phyloP scores from a whole-genome alignment of 345 rosid species.

The Trapa bicornis region DNA sequence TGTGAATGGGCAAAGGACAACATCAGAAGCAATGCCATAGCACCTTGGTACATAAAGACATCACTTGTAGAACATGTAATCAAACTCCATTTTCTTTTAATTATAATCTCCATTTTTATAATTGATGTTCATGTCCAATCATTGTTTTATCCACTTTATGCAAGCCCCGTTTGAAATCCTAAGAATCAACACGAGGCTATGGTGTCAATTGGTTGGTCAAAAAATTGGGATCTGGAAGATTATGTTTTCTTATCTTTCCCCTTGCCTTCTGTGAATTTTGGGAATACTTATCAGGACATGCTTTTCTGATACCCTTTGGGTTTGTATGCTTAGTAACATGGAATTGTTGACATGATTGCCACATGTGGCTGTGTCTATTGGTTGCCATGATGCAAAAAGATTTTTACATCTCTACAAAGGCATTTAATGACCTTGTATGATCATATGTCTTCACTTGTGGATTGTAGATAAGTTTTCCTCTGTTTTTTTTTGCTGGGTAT shows the following conservation, averaged over 20 bases:
- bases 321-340: neutral
- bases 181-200: no score
- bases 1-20: conserved; percentile 92
- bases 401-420: no score
- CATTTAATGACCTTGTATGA: neutral
- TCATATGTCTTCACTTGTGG: neutral
- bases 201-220: neutral
- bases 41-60: conserved; percentile 82
- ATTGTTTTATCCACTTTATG: neutral
- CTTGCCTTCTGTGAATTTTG: neutral
- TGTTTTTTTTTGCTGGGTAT: no score
- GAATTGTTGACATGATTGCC: neutral
- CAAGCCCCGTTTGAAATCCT: neutral
- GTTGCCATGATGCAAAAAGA: no score
- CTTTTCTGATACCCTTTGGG: neutral
- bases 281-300: neutral
- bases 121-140: neutral
- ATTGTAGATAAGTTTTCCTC: neutral
- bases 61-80: conserved; percentile 60
- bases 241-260: neutral
- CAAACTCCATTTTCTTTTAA: neutral
- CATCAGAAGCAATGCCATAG: conserved; percentile 64
- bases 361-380: neutral
- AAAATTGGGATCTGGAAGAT: neutral
- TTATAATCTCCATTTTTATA: neutral